Conservation (phyloP, 495 filamentous ascomycete genomes). For the Neurospora africana region DNA sequence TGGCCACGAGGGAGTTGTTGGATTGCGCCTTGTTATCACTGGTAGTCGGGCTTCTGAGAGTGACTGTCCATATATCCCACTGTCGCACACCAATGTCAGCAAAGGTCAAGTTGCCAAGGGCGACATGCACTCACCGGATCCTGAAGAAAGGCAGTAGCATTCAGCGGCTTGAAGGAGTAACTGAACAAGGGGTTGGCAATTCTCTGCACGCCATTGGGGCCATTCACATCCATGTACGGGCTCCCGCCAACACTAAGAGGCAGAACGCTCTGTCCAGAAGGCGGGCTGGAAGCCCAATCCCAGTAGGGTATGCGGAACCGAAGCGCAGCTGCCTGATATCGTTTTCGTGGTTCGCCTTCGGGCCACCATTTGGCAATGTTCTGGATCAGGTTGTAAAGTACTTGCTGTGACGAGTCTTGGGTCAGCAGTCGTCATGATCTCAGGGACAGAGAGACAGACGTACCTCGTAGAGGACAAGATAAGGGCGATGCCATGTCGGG, state of each 20-base stretch:
- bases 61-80: slow-evolving; percentile 33
- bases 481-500: slow-evolving; percentile 62
- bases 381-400: slow-evolving; percentile 40
- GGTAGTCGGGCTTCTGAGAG: slow-evolving; percentile 38
- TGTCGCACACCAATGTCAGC: slow-evolving; percentile 6
- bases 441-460: slow-evolving; percentile 3
- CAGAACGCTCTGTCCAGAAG: slow-evolving; percentile 35
- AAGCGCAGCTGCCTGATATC: slow-evolving; percentile 39
- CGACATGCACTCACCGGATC: slow-evolving; percentile 29
- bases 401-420: slow-evolving; percentile 35
- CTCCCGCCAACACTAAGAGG: slow-evolving; percentile 37
- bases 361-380: slow-evolving; percentile 45
- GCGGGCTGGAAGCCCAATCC: slow-evolving; percentile 53
- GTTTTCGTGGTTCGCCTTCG: slow-evolving; percentile 25
- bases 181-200: slow-evolving; percentile 54
- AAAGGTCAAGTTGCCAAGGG: no score
- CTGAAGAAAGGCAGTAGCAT: slow-evolving; percentile 28
- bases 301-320: slow-evolving; percentile 57
- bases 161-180: slow-evolving; percentile 50
- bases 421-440: not conserved
- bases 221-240: slow-evolving; percentile 35
- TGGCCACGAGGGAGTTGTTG: slow-evolving; percentile 39
- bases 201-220: slow-evolving; percentile 40
- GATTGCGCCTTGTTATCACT: slow-evolving; percentile 34
- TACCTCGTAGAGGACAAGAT: slow-evolving; percentile 59